Percentiles rank a stretch among this genome's conserved stretches.
phyloP scores from a whole-genome alignment of 805 yeast species.

The Gaillardinia entomophila region DNA sequence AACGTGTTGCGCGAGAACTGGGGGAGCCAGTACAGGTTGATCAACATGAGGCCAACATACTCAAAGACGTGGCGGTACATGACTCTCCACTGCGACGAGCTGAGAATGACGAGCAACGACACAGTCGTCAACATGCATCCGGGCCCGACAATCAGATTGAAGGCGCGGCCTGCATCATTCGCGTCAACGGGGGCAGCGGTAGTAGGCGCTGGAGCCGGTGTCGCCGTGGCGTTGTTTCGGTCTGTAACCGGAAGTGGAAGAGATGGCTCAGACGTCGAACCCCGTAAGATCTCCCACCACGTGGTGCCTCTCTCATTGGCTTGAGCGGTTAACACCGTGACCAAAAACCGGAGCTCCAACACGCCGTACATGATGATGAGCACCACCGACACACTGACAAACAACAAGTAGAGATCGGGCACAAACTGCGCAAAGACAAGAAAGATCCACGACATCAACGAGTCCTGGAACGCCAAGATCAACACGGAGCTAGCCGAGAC shows the following conservation, averaged over 20 bases:
- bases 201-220: slow-evolving; percentile 13
- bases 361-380: slow-evolving; percentile 65
- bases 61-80: slow-evolving; percentile 53
- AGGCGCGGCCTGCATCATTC: slow-evolving; percentile 7
- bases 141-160: slow-evolving; percentile 20
- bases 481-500: slow-evolving; percentile 52
- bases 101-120: slow-evolving; percentile 48
- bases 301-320: slow-evolving; percentile 64
- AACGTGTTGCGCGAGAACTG: slow-evolving; percentile 75
- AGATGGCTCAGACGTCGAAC: slow-evolving; percentile 27
- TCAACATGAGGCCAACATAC: slow-evolving; percentile 40
- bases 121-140: slow-evolving; percentile 22
- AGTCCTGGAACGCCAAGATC: slow-evolving; percentile 68
- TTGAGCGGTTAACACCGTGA: slow-evolving; percentile 63
- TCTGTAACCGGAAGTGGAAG: slow-evolving; percentile 11
- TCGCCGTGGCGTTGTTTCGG: slow-evolving; percentile 1
- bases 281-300: slow-evolving; percentile 61
- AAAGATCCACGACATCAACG: slow-evolving; percentile 58
- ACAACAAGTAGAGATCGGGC: slow-evolving; percentile 56
- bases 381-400: slow-evolving; percentile 64
- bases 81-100: slow-evolving; percentile 60
- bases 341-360: slow-evolving; percentile 71
- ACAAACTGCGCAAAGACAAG: slow-evolving; percentile 52
- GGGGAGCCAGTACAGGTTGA: slow-evolving; percentile 83
- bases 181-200: slow-evolving; percentile 32